Conservation (phyloP, 2,329 filamentous ascomycete genomes). For the Saccharata proteae region DNA sequence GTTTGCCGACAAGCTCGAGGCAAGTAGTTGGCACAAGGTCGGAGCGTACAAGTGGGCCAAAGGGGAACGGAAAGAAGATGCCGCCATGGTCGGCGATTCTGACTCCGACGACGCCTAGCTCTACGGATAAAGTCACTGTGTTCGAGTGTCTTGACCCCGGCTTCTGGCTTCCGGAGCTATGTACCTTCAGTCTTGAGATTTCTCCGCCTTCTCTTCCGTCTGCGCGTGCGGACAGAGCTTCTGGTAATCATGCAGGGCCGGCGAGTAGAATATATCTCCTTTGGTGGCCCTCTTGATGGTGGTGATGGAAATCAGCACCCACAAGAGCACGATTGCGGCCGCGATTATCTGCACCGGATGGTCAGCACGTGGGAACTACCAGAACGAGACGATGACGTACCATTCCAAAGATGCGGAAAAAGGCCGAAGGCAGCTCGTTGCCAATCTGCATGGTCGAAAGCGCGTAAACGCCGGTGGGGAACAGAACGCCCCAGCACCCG, state of each 20-base stretch:
- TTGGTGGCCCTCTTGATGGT: slow-evolving; percentile 37
- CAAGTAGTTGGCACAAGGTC: too few relatives aligned
- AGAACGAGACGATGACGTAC: slow-evolving; percentile 15
- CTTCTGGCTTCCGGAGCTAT: too few relatives aligned
- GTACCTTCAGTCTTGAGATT: too few relatives aligned
- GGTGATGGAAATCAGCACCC: slow-evolving; percentile 40
- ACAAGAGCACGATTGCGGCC: slow-evolving; percentile 40
- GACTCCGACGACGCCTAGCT: too few relatives aligned
- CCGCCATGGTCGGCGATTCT: too few relatives aligned
- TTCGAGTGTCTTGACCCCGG: too few relatives aligned
- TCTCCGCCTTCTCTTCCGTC: too few relatives aligned
- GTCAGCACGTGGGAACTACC: background rate
- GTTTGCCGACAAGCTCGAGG: too few relatives aligned
- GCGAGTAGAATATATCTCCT: slow-evolving; percentile 42
- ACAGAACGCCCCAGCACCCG: slow-evolving; percentile 51
- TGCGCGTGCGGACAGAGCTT: too few relatives aligned
- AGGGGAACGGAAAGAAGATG: too few relatives aligned
- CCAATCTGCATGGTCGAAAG: slow-evolving; percentile 37
- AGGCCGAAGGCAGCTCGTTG: slow-evolving; percentile 39
- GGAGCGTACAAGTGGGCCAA: too few relatives aligned
- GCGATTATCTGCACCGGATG: slow-evolving; percentile 36
- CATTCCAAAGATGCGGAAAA: slow-evolving; percentile 46
- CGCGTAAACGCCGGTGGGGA: slow-evolving; percentile 47
- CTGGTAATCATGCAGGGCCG: slow-evolving; percentile 32
- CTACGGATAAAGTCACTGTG: too few relatives aligned